Base-by-base conservation (phyloP, 805 yeast species). In the Saturnispora galanensis region DNA sequence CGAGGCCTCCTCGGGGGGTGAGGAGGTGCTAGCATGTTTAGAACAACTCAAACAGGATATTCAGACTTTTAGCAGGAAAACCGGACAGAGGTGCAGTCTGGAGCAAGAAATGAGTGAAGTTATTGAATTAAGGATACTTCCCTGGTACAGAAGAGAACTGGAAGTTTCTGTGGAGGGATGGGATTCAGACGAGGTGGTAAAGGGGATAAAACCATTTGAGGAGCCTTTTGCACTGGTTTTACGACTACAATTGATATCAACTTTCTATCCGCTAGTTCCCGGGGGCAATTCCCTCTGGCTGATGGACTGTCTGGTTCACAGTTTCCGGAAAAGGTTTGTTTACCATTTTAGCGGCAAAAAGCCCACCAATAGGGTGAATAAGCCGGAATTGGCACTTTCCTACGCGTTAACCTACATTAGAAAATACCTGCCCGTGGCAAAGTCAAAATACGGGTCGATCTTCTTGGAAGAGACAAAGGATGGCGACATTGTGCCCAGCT, bases 371-470 rank as follows among this genome's bases (percentile, higher is more conserved):
- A 71, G 76, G 38, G 54, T 76, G 21, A 79, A 80, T 46, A 77
- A 77, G 53, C 89, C 90, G 1, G 89, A 83, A 56, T 82, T 86
- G 81, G 73, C 79, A 3, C 69, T 81, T 47, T 60, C 65, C 13
- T 81, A 71, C 52, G 56, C 74, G 5, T 71, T 68, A 47, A 64
- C 66, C 11, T 73, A 70, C 48, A 44, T 75, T 15, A 50, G 54
- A 4, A 52, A 44, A 54, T 65, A 50, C 38, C 60, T 42, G 47
- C 60, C 31, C 13, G 51, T 13, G 42, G 70, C 38, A 55, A 63
- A 50, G 35, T 35, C 56, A 8, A 36, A 28, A 10, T 40, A 31
- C 26, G 26, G 26, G 26, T 21, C 26, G 8, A 21, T 21, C 26
- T 21, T 21, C 26, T 21, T 21, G 26, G 26, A 21, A 21, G 26